These are phyloP conservation scores for Diaporthe ilicicola DNA, from an alignment of 2,329 filamentous ascomycete species.

Conservation along the genomic window DNA sequence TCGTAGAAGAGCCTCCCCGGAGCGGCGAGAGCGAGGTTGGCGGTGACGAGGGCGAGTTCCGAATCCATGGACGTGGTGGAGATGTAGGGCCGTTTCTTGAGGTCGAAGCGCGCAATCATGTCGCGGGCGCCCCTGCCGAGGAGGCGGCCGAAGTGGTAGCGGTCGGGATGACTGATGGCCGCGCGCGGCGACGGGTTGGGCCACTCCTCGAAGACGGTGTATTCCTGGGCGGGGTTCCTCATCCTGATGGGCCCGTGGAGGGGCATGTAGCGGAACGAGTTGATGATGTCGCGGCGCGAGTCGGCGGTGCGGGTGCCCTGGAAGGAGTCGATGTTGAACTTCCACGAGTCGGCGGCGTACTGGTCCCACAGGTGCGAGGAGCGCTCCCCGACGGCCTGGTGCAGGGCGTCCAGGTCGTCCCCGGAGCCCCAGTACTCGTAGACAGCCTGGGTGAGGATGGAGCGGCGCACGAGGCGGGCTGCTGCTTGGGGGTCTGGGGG, in stretches of 20 bases:
- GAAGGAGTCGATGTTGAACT: slow-evolving; percentile 85
- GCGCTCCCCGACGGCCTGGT: slow-evolving; percentile 66
- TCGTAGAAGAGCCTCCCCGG: slow-evolving; percentile 92
- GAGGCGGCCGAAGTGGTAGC: slow-evolving; percentile 76
- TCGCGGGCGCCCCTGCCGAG: slow-evolving; percentile 74
- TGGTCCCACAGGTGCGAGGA: slow-evolving; percentile 72
- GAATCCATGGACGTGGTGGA: slow-evolving; percentile 98
- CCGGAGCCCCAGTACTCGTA: slow-evolving; percentile 90
- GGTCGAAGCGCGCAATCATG: slow-evolving; percentile 76
- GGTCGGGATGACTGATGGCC: slow-evolving; percentile 62
- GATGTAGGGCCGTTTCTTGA: slow-evolving; percentile 95
- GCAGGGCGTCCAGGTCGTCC: slow-evolving; percentile 71
- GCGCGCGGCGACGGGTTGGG: slow-evolving; percentile 59
- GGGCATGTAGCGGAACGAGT: slow-evolving; percentile 80
- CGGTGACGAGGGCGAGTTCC: slow-evolving; percentile 88
- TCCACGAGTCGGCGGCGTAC: slow-evolving; percentile 76
- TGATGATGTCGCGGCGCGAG: slow-evolving; percentile 78
- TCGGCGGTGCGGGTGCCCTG: slow-evolving; percentile 72
- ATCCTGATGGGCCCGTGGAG: slow-evolving; percentile 83
- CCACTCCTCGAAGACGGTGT: slow-evolving; percentile 87
- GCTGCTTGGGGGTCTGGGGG: slow-evolving; percentile 69
- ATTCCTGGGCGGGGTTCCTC: slow-evolving; percentile 75
- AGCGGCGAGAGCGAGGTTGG: slow-evolving; percentile 84
- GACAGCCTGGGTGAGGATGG: slow-evolving; percentile 83
- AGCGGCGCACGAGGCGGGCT: slow-evolving; percentile 73